Evolutionary conservation across 495 filamentous ascomycete genomes (phyloP).

Genomic region (Penicillium canariense): DNA sequence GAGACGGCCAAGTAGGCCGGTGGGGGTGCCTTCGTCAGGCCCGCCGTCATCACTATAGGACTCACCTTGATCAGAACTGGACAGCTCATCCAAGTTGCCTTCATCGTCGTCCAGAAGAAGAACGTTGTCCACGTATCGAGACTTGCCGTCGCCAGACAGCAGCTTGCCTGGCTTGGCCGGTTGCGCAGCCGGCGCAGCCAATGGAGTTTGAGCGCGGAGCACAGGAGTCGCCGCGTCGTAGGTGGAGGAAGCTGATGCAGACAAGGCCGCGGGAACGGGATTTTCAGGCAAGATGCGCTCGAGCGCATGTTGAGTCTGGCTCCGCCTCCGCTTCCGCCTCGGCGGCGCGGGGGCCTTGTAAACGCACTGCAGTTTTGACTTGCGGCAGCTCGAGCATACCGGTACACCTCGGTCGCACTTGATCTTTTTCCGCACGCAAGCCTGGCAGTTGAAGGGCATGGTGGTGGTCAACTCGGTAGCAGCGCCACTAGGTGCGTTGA

Average conservation of each 20-base stretch:
- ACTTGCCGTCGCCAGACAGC: slow-evolving; percentile 11
- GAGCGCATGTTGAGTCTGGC: slow-evolving; percentile 15
- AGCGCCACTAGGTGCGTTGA: too few species aligned
- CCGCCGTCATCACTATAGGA: slow-evolving; percentile 5
- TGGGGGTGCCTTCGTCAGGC: neutral
- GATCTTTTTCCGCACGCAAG: slow-evolving; percentile 45
- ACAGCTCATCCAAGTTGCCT: slow-evolving; percentile 11
- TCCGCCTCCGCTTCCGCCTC: slow-evolving; percentile 14
- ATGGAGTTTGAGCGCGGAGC: neutral
- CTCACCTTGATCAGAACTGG: neutral
- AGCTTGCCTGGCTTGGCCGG: slow-evolving; percentile 9
- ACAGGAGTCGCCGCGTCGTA: neutral
- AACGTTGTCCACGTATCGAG: slow-evolving; percentile 21
- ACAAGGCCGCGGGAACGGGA: too few species aligned
- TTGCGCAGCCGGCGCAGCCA: too few species aligned
- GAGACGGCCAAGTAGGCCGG: too few species aligned
- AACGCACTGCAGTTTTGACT: slow-evolving; percentile 14
- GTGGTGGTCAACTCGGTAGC: too few species aligned
- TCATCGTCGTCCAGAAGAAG: slow-evolving; percentile 17
- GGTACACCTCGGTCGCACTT: slow-evolving; percentile 45
- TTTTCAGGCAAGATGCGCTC: too few species aligned
- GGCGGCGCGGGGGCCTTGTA: slow-evolving; percentile 13
- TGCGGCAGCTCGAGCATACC: slow-evolving; percentile 37
- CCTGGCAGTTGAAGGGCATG: slow-evolving; percentile 27
- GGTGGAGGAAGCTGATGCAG: slow-evolving; percentile 7